Base-by-base conservation (phyloP, 768 basidiomycete genomes). In the Tricholoma furcatifolium region DNA sequence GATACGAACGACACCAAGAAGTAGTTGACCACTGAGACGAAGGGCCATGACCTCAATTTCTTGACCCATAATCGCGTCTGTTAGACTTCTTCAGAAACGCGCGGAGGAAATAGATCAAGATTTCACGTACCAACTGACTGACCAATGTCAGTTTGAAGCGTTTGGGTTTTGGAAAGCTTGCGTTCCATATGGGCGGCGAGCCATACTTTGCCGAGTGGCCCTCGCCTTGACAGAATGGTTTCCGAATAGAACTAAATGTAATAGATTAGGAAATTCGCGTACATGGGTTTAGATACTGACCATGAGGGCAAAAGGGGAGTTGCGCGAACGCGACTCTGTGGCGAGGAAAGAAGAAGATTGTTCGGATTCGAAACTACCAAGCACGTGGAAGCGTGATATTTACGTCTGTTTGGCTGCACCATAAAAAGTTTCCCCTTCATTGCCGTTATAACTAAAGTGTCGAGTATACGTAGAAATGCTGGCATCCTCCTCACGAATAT, bases 101-200 rank as follows among this genome's bases (percentile, higher is more conserved):
- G 17, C 7, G 12, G 34, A 11, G 41, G 31, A 23, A 18, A 23
- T 15, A 8, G 6, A 9, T 27, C 4, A 15, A 56, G 36, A 50
- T 43, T 27, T 32, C 36, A 75, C 87, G 59, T 60, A 87, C 92
- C 91, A 60, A 96, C 93, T 50, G 91, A 90, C 67, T 98, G 85
- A 59, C 89, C 93, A 48, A 99, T 97, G 70, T 97, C 92, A 0
- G 95, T 95, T 65, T 94, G 91, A 2, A 97, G 74, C 1, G 96
- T 93, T 68, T 96, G 93, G 23, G 88, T 85, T 72, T 98, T 99
- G 61, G 91, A 93, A 63, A 99, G 85, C 75, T 98, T 98, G 64
- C 93, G 85, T 71, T 98, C 94, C 86, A 96, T 94, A 78, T 98
- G 96, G 1, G 97, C 96, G 38, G 96, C 95, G 49, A 99, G 87